Conservation (phyloP, 441 rosid species). For the Populus hybrid region DNA sequence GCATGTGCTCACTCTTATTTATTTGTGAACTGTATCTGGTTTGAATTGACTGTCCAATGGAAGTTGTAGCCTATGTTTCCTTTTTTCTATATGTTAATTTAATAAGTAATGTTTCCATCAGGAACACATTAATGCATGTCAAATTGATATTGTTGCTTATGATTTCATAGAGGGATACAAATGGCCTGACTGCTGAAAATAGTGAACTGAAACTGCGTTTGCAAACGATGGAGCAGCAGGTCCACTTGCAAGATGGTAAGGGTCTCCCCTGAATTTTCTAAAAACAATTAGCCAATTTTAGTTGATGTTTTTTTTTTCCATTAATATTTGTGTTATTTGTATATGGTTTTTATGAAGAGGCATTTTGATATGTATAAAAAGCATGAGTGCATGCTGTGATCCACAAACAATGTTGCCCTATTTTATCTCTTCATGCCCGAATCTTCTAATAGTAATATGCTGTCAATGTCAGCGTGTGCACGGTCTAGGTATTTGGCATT, state of each 20-base stretch:
- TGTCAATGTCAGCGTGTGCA: not conserved
- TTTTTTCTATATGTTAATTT: slow-evolving; percentile 1
- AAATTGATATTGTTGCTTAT: not conserved
- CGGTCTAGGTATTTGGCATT: not conserved
- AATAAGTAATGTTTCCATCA: not conserved
- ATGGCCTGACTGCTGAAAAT: slow-evolving; percentile 86
- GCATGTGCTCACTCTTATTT: slow-evolving; percentile 4
- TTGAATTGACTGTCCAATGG: not conserved
- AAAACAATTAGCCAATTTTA: not conserved
- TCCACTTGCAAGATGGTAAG: slow-evolving; percentile 97
- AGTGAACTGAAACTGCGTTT: slow-evolving; percentile 87
- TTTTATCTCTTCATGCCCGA: not conserved
- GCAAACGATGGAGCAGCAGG: slow-evolving; percentile 97
- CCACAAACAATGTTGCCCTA: not conserved
- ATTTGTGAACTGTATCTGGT: not conserved
- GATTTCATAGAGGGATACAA: slow-evolving; percentile 58
- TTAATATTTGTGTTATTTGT: not conserved
- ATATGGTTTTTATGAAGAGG: not conserved
- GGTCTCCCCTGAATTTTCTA: slow-evolving; percentile 5
- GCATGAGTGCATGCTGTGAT: not conserved
- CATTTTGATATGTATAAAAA: not conserved
- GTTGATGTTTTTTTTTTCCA: not conserved
- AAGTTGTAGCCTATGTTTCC: not conserved
- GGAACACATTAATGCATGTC: not conserved
- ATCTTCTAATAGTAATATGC: not conserved